Percentiles rank a stretch among this genome's conserved stretches.
These are phyloP conservation scores for Arthrobotrys entomopaga DNA, from an alignment of 2,329 filamentous ascomycete genomes.

Conservation along the genomic window DNA sequence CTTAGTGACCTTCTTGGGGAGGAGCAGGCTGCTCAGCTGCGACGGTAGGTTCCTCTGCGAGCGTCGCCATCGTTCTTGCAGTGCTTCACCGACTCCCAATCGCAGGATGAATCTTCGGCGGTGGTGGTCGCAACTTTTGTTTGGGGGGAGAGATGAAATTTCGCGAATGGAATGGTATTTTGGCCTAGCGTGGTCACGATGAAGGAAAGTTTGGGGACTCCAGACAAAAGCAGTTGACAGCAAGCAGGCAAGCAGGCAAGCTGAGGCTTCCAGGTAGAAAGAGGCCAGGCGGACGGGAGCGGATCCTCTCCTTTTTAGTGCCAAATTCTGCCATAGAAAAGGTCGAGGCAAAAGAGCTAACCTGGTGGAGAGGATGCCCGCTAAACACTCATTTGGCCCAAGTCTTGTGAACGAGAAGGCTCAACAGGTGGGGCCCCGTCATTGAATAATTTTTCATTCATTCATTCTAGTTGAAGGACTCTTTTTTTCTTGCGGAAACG, in stretches of 20 bases:
- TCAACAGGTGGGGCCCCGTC: constrained; percentile 42
- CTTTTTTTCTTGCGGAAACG: constrained; percentile 5
- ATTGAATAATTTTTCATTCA: constrained; percentile 26
- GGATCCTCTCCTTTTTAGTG: constrained; percentile 56
- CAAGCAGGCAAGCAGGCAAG: constrained; percentile 6
- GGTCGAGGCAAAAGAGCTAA: constrained; percentile 29
- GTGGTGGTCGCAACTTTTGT: constrained; percentile 36
- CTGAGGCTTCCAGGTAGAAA: constrained; percentile 35
- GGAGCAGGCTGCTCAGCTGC: constrained; percentile 4
- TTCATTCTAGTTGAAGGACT: not conserved
- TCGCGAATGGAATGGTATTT: constrained; percentile 17
- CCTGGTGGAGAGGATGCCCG: constrained; percentile 28
- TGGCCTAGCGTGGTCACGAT: constrained; percentile 34
- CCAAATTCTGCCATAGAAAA: constrained; percentile 34
- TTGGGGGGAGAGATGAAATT: constrained; percentile 22
- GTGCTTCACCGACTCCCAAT: constrained; percentile 2
- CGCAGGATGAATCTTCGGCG: constrained; percentile 13
- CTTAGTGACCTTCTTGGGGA: not conserved
- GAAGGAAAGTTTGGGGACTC: constrained; percentile 8
- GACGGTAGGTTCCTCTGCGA: not conserved
- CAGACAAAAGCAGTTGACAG: no score
- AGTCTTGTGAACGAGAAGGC: constrained; percentile 35
- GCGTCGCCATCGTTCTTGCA: not conserved
- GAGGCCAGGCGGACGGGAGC: constrained; percentile 49
- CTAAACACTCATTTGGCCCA: constrained; percentile 27